These are phyloP conservation scores for Usnea hakonensis DNA, from an alignment of 495 filamentous ascomycete species.

Conservation along the genomic window DNA sequence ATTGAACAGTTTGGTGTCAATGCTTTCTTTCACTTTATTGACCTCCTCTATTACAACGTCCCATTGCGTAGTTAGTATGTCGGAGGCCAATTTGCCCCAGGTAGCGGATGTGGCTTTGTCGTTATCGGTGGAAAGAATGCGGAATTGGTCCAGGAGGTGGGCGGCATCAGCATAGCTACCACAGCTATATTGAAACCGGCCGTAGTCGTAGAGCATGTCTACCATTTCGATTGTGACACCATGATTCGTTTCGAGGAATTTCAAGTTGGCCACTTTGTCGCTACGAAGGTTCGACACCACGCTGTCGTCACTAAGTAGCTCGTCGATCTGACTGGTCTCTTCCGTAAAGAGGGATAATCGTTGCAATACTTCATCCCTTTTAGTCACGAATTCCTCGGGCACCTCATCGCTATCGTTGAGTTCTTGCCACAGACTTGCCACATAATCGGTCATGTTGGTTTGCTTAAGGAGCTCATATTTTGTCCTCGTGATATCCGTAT, in stretches of 20 bases:
- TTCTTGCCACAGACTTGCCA: constrained; percentile 78
- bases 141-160: constrained; percentile 89
- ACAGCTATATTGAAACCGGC: constrained; percentile 92
- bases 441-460: constrained; percentile 98
- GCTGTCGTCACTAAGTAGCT: constrained; percentile 74
- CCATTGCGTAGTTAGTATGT: constrained; percentile 91
- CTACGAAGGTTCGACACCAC: constrained; percentile 81
- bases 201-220: constrained; percentile 85
- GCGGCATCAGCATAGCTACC: constrained; percentile 83
- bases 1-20: constrained; percentile 87
- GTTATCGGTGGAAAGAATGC: constrained; percentile 93
- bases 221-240: constrained; percentile 91
- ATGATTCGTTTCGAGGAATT: constrained; percentile 90
- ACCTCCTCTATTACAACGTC: constrained; percentile 94
- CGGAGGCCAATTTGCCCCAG: constrained; percentile 92
- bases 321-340: constrained; percentile 75
- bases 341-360: constrained; percentile 72
- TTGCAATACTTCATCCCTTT: constrained; percentile 79
- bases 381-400: constrained; percentile 77
- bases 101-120: constrained; percentile 91
- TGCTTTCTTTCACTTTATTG: constrained; percentile 82
- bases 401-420: constrained; percentile 70
- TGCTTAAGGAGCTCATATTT: constrained; percentile 89
- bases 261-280: constrained; percentile 96
- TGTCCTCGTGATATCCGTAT: constrained; percentile 67